A percentile compares a stretch with the other conserved stretches of the same genome.
Conservation (phyloP, 2,329 filamentous ascomycete genomes). For the Phoma herbarum region DNA sequence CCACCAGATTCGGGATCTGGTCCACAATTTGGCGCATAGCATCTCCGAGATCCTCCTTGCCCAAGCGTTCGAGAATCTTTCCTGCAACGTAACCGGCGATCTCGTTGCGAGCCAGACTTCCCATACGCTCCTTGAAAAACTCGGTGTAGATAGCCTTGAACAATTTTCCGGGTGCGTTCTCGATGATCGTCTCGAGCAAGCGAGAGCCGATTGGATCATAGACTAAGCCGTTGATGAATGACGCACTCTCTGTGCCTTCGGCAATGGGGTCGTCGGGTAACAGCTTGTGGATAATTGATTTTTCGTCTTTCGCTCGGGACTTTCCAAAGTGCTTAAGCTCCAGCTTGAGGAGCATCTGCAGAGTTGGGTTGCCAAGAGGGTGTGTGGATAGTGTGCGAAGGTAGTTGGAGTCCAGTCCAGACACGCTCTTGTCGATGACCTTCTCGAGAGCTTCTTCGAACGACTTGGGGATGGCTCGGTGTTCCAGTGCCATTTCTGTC, state of each 20-base stretch:
- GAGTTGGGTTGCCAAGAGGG: conserved; percentile 86
- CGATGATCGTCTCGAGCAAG: conserved; percentile 85
- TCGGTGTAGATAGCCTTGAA: conserved; percentile 89
- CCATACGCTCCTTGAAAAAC: conserved; percentile 81
- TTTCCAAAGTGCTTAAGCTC: conserved; percentile 80
- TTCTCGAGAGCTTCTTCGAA: conserved; percentile 82
- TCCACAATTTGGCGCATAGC: conserved; percentile 77
- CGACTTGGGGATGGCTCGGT: conserved; percentile 73
- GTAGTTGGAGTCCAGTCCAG: conserved; percentile 78
- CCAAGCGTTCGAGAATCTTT: conserved; percentile 80
- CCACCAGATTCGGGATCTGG: conserved; percentile 75
- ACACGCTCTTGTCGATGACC: conserved; percentile 79
- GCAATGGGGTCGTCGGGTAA: conserved; percentile 80
- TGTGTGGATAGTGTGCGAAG: conserved; percentile 86
- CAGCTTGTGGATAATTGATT: conserved; percentile 77
- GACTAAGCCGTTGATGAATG: conserved; percentile 84
- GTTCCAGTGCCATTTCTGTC: conserved; percentile 51
- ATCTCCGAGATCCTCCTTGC: conserved; percentile 82
- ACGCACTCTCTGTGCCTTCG: conserved; percentile 75
- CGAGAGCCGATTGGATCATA: conserved; percentile 93
- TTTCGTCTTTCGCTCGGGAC: conserved; percentile 69
- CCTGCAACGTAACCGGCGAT: conserved; percentile 89
- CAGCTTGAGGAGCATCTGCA: conserved; percentile 89
- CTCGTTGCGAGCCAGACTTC: conserved; percentile 85
- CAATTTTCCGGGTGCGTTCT: conserved; percentile 80